Percentiles rank a stretch among this genome's conserved stretches.
phyloP scores from a whole-genome alignment of 2,329 filamentous ascomycete genomes.

The Fusarium buxicola region DNA sequence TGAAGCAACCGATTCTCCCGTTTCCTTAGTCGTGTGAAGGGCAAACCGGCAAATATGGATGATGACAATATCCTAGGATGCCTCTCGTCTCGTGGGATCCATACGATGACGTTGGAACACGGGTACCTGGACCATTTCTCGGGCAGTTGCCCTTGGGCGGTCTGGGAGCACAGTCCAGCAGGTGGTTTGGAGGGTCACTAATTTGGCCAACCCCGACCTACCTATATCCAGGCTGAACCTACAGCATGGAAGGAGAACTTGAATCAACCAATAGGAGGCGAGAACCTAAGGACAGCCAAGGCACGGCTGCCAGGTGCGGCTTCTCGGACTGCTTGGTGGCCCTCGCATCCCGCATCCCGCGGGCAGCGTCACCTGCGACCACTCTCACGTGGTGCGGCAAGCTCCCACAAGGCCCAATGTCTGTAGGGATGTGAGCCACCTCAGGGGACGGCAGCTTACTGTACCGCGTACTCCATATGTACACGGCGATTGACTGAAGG shows the following conservation, averaged over 20 bases:
- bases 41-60: neutral
- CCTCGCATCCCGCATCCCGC: neutral
- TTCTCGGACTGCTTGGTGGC: constrained; percentile 3
- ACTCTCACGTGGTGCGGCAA: constrained; percentile 32
- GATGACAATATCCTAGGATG: neutral
- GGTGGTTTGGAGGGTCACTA: neutral
- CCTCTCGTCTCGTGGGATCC: neutral
- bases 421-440: neutral
- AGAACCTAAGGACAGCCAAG: constrained; percentile 13
- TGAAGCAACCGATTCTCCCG: neutral
- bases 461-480: neutral
- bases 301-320: neutral
- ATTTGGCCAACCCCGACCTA: constrained; percentile 3
- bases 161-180: constrained; percentile 17
- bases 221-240: constrained; percentile 4
- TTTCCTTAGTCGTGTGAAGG: neutral
- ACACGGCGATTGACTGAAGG: constrained; percentile 6
- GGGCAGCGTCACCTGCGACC: constrained; percentile 31
- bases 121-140: constrained; percentile 6
- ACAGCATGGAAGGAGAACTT: constrained; percentile 1
- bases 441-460: neutral
- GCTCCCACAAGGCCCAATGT: constrained; percentile 11
- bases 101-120: constrained; percentile 20
- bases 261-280: constrained; percentile 4
- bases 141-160: neutral